Conservation (phyloP, 176 grass and related monocot genomes). For the Aegilops speltoides region DNA sequence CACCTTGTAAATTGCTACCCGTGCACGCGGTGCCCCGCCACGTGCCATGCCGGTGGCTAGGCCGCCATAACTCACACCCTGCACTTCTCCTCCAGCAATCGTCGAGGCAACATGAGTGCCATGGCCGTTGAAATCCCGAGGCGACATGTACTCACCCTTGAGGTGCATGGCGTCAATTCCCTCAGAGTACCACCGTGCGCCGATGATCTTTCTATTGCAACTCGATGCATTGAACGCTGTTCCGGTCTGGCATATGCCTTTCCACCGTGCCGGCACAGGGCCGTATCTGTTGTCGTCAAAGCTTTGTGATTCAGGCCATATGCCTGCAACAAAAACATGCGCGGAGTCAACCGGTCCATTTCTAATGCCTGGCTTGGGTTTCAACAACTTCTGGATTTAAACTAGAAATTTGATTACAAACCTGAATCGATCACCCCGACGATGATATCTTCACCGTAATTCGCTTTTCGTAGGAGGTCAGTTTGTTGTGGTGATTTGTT, state of each 20-base stretch:
- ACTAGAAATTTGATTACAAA: not conserved
- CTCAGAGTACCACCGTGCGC: not conserved
- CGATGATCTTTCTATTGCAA: slow-evolving; percentile 2
- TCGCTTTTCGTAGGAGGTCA: not conserved
- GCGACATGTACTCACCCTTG: not conserved
- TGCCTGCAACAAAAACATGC: not conserved
- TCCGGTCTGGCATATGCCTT: not conserved
- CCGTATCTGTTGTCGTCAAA: not conserved
- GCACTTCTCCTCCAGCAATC: not conserved
- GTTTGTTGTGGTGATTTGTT: not conserved
- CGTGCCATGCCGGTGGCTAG: not conserved
- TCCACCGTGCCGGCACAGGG: not conserved
- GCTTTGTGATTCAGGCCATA: not conserved
- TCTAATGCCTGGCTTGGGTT: not conserved
- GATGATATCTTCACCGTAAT: not conserved
- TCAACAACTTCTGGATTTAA: not conserved
- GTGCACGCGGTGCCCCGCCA: not conserved
- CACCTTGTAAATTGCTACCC: not conserved
- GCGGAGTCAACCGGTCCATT: not conserved
- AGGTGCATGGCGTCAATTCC: not conserved
- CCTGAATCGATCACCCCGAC: not conserved
- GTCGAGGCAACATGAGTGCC: not conserved
- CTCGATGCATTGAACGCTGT: not conserved
- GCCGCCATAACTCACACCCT: not conserved
- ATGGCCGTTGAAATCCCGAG: not conserved